Evolutionary conservation across 2,329 filamentous ascomycete genomes (phyloP).

Genomic region (Penicillium sp.): DNA sequence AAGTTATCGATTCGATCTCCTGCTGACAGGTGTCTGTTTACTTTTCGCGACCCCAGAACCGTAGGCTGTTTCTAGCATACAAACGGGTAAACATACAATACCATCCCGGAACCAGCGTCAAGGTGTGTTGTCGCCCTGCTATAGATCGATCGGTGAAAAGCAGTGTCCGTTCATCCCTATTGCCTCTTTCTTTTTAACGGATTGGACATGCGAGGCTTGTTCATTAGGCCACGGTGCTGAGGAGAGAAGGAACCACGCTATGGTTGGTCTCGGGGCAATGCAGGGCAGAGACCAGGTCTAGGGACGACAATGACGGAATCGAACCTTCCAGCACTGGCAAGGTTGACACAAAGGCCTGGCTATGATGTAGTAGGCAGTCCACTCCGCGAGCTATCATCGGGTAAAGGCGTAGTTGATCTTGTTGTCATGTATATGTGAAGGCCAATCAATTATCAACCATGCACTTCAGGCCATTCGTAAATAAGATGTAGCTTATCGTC

Average conservation of each 20-base stretch:
- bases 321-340: slow-evolving; percentile 24
- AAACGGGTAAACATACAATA: background rate
- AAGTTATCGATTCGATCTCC: background rate
- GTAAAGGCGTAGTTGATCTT: background rate
- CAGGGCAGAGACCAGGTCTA: slow-evolving; percentile 10
- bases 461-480: background rate
- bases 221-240: background rate
- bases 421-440: background rate
- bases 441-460: background rate
- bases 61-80: background rate
- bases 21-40: background rate
- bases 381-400: background rate
- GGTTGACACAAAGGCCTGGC: slow-evolving; percentile 6
- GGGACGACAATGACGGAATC: slow-evolving; percentile 27
- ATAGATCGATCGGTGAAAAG: background rate
- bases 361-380: slow-evolving; percentile 21
- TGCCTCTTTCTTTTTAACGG: background rate
- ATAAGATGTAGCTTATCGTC: background rate
- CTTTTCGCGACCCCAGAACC: slow-evolving; percentile 1
- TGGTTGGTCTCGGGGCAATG: slow-evolving; percentile 1
- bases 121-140: background rate
- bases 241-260: background rate
- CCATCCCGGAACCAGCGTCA: background rate
- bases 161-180: background rate
- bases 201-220: background rate